These are phyloP conservation scores for Margaritispora aquatica DNA, from an alignment of 495 filamentous ascomycete species.

Conservation along the genomic window DNA sequence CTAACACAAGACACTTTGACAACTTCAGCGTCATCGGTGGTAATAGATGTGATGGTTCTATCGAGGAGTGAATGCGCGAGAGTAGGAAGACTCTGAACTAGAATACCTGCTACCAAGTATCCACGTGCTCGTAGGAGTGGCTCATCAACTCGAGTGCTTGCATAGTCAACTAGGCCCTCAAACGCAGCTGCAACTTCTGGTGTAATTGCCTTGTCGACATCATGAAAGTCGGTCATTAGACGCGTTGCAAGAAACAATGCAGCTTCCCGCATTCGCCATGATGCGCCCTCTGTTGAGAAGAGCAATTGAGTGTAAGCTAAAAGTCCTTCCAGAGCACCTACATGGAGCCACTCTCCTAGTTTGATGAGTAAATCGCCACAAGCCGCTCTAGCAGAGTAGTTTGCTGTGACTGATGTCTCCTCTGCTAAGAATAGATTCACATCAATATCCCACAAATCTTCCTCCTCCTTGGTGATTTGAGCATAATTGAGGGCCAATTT, in stretches of 20 bases:
- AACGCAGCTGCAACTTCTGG: conserved; percentile 62
- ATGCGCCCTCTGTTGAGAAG: conserved; percentile 45
- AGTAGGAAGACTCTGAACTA: conserved; percentile 53
- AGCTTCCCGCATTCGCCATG: conserved; percentile 68
- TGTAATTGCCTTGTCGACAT: conserved; percentile 60
- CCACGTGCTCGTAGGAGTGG: conserved; percentile 75
- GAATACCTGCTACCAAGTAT: conserved; percentile 71
- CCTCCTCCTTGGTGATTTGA: conserved; percentile 90
- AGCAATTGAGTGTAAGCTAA: conserved; percentile 64
- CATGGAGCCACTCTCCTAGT: conserved; percentile 81
- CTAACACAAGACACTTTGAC: conserved; percentile 91
- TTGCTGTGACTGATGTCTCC: conserved; percentile 91
- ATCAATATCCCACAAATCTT: conserved; percentile 93
- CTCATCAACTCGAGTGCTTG: conserved; percentile 55
- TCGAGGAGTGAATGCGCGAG: conserved; percentile 57
- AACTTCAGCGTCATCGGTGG: conserved; percentile 69
- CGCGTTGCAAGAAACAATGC: conserved; percentile 76
- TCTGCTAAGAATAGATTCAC: conserved; percentile 92
- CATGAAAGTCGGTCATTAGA: conserved; percentile 72
- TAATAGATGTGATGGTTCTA: conserved; percentile 66
- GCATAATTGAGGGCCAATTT: conserved; percentile 75
- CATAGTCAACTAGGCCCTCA: conserved; percentile 69
- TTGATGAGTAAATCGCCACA: conserved; percentile 89
- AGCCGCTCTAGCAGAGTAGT: conserved; percentile 89
- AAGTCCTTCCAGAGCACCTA: conserved; percentile 63